Conservation (phyloP, 345 rosid genomes). For the Brassica juncea region DNA sequence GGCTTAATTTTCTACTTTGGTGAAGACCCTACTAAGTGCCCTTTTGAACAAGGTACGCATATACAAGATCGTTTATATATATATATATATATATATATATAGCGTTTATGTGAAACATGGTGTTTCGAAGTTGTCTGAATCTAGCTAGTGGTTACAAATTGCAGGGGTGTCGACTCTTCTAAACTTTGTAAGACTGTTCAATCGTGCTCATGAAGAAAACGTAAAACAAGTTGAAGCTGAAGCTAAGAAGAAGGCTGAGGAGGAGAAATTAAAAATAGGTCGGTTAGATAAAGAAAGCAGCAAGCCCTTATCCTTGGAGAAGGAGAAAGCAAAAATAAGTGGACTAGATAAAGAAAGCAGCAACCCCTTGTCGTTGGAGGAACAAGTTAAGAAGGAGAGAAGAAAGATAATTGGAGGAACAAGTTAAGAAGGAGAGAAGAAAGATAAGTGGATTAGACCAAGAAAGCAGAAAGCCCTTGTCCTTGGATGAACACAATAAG, state of each 20-base stretch:
- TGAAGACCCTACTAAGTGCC: constrained; percentile 91
- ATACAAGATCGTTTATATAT: not conserved
- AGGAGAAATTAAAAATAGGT: constrained; percentile 46
- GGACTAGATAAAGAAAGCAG: too few relatives aligned
- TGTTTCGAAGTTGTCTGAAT: not conserved
- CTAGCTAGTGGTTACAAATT: constrained; percentile 18
- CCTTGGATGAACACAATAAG: too few relatives aligned
- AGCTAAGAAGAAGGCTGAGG: constrained; percentile 61
- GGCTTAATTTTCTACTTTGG: constrained; percentile 90
- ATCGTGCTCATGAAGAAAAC: constrained; percentile 78
- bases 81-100: too few relatives aligned
- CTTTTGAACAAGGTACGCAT: constrained; percentile 83
- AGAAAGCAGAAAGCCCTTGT: constrained; percentile 1
- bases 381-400: too few relatives aligned
- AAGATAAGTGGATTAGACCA: constrained; percentile 22
- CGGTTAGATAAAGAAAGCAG: constrained; percentile 33
- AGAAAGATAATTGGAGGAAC: constrained; percentile 13
- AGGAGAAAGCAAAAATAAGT: not conserved
- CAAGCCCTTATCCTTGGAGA: not conserved
- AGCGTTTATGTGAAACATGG: not conserved
- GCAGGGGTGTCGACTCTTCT: constrained; percentile 76
- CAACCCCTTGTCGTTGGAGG: too few relatives aligned
- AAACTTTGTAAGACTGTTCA: constrained; percentile 77
- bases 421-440: constrained; percentile 10
- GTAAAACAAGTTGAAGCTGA: constrained; percentile 71